Base-by-base conservation (phyloP, 345 rosid species). In the Draba incana region DNA sequence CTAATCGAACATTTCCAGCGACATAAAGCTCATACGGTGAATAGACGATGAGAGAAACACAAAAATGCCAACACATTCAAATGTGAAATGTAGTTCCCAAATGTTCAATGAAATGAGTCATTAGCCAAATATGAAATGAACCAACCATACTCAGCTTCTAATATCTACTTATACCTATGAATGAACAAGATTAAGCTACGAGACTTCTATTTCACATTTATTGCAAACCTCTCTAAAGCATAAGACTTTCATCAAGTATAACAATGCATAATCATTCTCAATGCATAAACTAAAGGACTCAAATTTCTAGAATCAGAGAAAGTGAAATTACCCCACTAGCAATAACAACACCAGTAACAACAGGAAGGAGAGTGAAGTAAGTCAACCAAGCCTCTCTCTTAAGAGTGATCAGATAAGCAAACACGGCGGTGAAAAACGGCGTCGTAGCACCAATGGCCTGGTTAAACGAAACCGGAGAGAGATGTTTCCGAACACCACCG, bases 401-500 rank as follows among this genome's bases (percentile, higher is more conserved):
- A 10, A 86, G 58, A 0, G 97, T 95, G 77, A 92, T 89, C 78
- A 89, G 57, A 75, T 95, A 95, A 41, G 99, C 99, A 54, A 95
- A 92, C 51, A 95, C 87, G 0, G 99, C 99, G 0, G 99, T 95
- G 75, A 95, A 95, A 69, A 95, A 95, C 38, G 99, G 99, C 39
- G 99, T 95, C 47, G 99, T 95, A 7, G 99, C 99, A 38, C 99
- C 99, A 53, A 95, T 69, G 0, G 99, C 99, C 75, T 95, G 99
- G 57, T 84, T 95, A 51, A 95, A 95, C 6, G 94, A 86, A 10
- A 95, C 99, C 98, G 72, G 24, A 95, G 75, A 5, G 99, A 92
- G 43, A 95, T 62, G 61, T 95, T 95, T 0, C 99, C 99, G 53
- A 92, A 86, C 16, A 95, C 98, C 52, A 95, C 99, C 51, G 99